These are phyloP conservation scores for Boletus edulis DNA, from an alignment of 768 basidiomycete genomes.

Conservation along the genomic window DNA sequence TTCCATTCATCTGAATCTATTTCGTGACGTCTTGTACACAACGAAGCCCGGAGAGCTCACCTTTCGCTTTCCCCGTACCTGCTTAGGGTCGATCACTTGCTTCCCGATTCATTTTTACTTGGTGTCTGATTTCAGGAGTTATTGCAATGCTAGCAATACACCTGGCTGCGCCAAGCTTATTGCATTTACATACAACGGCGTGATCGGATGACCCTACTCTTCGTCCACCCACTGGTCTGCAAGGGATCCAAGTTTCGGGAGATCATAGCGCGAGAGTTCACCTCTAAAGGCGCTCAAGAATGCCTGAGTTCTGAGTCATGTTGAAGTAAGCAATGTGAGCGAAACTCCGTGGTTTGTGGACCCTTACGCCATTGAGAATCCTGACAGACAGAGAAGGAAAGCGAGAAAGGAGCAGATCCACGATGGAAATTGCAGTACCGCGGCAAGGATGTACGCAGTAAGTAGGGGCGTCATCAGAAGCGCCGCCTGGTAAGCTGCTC, in stretches of 20 bases:
- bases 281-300: slow-evolving; percentile 52
- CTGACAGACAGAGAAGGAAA: slow-evolving; percentile 40
- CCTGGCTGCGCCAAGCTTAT: too few species aligned
- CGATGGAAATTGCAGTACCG: slow-evolving; percentile 49
- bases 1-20: not conserved
- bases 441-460: slow-evolving; percentile 51
- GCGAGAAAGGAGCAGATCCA: slow-evolving; percentile 52
- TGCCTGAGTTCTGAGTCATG: slow-evolving; percentile 28
- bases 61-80: too few species aligned
- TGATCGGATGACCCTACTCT: slow-evolving; percentile 37
- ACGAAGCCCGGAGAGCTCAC: too few species aligned
- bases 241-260: slow-evolving; percentile 61
- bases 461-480: slow-evolving; percentile 64
- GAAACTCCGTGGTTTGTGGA: not conserved
- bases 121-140: too few species aligned
- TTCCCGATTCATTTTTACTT: too few species aligned
- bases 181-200: not conserved
- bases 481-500: slow-evolving; percentile 74
- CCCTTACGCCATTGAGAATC: slow-evolving; percentile 57
- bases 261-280: slow-evolving; percentile 51
- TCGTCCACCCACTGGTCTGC: slow-evolving; percentile 71
- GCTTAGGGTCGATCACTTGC: too few species aligned
- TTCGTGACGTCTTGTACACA: not conserved
- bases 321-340: slow-evolving; percentile 12
- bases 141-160: too few species aligned